These are phyloP conservation scores for Linum usitatissimum DNA, from an alignment of 345 rosid species.

Conservation along the genomic window DNA sequence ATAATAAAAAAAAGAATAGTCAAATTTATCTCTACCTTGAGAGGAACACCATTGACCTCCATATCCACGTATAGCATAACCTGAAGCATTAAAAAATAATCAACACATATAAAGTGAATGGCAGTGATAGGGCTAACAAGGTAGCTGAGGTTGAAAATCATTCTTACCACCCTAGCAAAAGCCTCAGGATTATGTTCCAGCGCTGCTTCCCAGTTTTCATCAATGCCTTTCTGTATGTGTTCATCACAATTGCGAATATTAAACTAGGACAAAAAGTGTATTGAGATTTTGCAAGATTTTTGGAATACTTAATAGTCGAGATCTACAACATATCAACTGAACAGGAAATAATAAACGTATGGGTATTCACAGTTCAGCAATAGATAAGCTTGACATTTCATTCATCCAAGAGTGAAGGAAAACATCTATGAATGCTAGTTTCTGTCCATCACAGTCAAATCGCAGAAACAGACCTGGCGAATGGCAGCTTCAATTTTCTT, in stretches of 20 bases:
- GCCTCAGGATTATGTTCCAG: conserved; percentile 94
- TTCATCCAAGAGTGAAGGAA: background rate
- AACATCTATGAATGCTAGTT: background rate
- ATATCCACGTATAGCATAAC: conserved; percentile 94
- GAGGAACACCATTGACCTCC: conserved; percentile 93
- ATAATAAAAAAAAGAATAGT: too few relatives aligned
- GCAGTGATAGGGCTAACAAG: background rate
- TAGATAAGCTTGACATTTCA: background rate
- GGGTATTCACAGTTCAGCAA: too few relatives aligned
- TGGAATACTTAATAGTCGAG: background rate
- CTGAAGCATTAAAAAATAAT: conserved; percentile 30
- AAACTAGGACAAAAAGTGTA: background rate
- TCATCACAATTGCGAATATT: conserved; percentile 2
- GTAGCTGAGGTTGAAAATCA: conserved; percentile 12
- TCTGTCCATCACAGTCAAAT: background rate
- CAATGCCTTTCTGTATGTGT: conserved; percentile 83
- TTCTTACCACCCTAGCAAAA: conserved; percentile 96
- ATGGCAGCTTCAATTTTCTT: conserved; percentile 97
- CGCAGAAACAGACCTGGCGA: conserved; percentile 52
- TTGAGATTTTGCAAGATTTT: background rate
- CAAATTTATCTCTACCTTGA: conserved; percentile 49
- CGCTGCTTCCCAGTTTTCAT: conserved; percentile 99
- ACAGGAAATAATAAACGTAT: too few relatives aligned
- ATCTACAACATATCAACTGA: background rate
- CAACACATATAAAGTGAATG: conserved; percentile 3